These are phyloP conservation scores for Diaporthe citrichinensis DNA, from an alignment of 2,329 filamentous ascomycete genomes.

Conservation along the genomic window DNA sequence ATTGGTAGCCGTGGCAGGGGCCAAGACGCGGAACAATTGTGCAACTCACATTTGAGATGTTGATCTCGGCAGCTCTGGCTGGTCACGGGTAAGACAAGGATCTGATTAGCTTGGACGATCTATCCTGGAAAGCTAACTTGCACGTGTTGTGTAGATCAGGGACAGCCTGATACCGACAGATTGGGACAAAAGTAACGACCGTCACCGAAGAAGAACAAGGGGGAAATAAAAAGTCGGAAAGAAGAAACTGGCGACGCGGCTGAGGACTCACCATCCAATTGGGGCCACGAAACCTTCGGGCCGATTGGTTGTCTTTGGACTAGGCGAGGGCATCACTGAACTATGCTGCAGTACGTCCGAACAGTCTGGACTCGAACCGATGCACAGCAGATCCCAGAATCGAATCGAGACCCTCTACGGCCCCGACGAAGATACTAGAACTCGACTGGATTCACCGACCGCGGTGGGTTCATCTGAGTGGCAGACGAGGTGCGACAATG, in stretches of 20 bases:
- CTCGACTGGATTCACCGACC: constrained; percentile 26
- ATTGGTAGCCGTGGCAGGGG: neutral
- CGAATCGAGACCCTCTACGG: constrained; percentile 10
- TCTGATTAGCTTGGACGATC: constrained; percentile 28
- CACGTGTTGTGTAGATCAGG: constrained; percentile 28
- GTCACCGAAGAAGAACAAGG: neutral
- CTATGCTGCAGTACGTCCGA: neutral
- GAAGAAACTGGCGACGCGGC: neutral
- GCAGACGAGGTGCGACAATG: constrained; percentile 20
- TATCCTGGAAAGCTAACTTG: constrained; percentile 17
- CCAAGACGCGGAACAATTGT: constrained; percentile 19
- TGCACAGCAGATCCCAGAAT: constrained; percentile 15
- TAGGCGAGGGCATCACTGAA: constrained; percentile 35
- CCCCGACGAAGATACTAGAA: constrained; percentile 32
- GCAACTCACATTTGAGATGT: constrained; percentile 60
- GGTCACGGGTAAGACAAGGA: constrained; percentile 36
- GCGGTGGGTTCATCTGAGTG: constrained; percentile 27
- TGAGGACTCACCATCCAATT: constrained; percentile 39
- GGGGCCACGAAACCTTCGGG: constrained; percentile 38
- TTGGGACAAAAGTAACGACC: constrained; percentile 22
- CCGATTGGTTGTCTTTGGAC: constrained; percentile 30
- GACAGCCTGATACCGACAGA: constrained; percentile 12
- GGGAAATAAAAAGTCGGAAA: neutral
- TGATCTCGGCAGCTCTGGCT: constrained; percentile 63
- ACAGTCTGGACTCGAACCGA: neutral